Evolutionary conservation across 306 rosid species (phyloP).

Genomic region (Sesbania bispinosa): DNA sequence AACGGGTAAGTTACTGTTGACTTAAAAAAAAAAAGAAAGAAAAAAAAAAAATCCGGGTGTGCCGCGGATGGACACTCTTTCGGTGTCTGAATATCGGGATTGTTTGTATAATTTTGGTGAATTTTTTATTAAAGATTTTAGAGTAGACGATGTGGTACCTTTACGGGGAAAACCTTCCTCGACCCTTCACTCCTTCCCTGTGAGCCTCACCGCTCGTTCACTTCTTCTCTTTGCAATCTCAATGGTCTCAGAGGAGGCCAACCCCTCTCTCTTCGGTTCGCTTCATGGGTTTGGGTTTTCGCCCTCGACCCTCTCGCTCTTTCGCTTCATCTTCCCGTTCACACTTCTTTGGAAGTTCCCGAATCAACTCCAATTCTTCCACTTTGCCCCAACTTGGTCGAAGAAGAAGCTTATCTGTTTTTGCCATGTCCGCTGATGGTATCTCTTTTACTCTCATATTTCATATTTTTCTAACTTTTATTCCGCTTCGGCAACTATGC

Average conservation of each 20-base stretch:
- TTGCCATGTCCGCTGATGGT: slow-evolving; percentile 89
- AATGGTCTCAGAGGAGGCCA: slow-evolving; percentile 63
- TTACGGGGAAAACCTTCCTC: too few relatives aligned
- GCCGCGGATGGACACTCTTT: too few relatives aligned
- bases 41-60: too few relatives aligned
- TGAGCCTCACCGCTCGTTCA: too few relatives aligned
- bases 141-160: too few relatives aligned
- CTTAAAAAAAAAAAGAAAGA: too few relatives aligned
- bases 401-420: slow-evolving; percentile 56
- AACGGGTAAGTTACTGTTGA: too few relatives aligned
- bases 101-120: too few relatives aligned
- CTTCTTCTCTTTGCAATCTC: slow-evolving; percentile 53
- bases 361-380: slow-evolving; percentile 33
- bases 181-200: too few relatives aligned
- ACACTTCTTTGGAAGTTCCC: slow-evolving; percentile 42
- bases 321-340: slow-evolving; percentile 55
- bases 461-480: background rate
- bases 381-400: slow-evolving; percentile 37
- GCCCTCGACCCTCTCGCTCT: slow-evolving; percentile 42
- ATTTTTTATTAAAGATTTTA: too few relatives aligned
- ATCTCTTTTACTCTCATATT: background rate
- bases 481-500: background rate
- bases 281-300: slow-evolving; percentile 43
- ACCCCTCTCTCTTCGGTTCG: slow-evolving; percentile 42
- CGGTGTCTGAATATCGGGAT: too few relatives aligned